A percentile compares a stretch with the other conserved stretches of the same genome.
Conservation (phyloP, 352 stramenopile genomes). For the Globisporangium splendens region DNA sequence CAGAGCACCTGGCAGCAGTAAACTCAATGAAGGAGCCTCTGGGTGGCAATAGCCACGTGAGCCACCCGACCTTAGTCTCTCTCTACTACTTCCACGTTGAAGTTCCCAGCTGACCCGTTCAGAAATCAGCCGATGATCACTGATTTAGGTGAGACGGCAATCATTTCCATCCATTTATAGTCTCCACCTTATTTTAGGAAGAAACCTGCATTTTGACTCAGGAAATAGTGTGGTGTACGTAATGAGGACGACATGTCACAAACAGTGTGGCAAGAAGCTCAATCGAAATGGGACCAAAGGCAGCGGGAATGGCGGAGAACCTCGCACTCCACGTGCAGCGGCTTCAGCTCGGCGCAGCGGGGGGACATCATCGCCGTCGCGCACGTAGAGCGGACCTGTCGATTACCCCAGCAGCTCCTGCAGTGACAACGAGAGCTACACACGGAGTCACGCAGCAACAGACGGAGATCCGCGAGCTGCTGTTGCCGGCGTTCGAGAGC, state of each 20-base stretch:
- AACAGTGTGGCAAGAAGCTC: background rate
- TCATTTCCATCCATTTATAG: no score
- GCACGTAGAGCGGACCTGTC: background rate
- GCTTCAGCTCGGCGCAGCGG: conserved; percentile 31
- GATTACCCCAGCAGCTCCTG: background rate
- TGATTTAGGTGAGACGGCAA: no score
- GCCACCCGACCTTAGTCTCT: no score
- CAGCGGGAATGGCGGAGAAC: conserved; percentile 16
- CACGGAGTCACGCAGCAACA: conserved; percentile 6
- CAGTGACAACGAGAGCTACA: background rate
- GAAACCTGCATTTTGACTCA: no score
- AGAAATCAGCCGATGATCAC: no score
- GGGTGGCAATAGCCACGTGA: no score
- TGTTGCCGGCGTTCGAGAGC: conserved; percentile 39
- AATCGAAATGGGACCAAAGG: background rate
- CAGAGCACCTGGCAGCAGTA: no score
- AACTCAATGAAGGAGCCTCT: no score
- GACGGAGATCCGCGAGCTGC: conserved; percentile 18
- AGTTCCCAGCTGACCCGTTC: no score
- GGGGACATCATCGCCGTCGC: conserved; percentile 17
- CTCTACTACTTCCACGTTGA: no score
- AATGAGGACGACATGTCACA: background rate
- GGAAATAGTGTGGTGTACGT: no score
- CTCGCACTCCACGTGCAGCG: conserved; percentile 28
- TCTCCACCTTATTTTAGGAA: no score